Conservation (phyloP, 306 rosid species). For the Betula pendula region DNA sequence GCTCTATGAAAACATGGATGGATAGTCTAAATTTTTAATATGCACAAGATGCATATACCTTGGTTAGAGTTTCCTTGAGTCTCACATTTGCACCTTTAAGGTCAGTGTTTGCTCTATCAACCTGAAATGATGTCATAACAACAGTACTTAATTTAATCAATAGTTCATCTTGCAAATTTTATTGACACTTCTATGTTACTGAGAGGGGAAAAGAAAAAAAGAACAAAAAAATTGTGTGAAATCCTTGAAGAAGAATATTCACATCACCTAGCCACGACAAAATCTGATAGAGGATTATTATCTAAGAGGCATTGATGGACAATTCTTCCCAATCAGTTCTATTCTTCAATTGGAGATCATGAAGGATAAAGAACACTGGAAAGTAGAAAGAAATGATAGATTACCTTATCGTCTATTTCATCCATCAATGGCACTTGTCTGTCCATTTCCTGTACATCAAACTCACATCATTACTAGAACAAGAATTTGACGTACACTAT, state of each 20-base stretch:
- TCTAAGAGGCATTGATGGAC: too few species aligned
- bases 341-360: background rate
- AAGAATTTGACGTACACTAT: background rate
- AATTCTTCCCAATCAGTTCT: background rate
- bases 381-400: background rate
- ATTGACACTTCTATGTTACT: background rate
- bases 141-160: background rate
- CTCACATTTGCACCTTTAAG: slow-evolving; percentile 38
- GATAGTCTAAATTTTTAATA: background rate
- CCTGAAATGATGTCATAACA: slow-evolving; percentile 22
- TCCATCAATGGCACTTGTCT: slow-evolving; percentile 39
- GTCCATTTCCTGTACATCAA: slow-evolving; percentile 30
- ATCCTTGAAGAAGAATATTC: too few species aligned
- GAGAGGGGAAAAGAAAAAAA: too few species aligned
- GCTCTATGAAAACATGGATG: background rate
- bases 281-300: too few species aligned
- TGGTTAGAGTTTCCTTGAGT: slow-evolving; percentile 38
- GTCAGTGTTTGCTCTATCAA: slow-evolving; percentile 42
- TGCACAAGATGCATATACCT: slow-evolving; percentile 16
- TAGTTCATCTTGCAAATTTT: background rate
- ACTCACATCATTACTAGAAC: background rate
- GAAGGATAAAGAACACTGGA: background rate
- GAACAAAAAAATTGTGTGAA: too few species aligned
- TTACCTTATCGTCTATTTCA: slow-evolving; percentile 42
- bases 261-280: too few species aligned